Base-by-base conservation (phyloP, 345 rosid species). In the Leavenworthia alabamica region DNA sequence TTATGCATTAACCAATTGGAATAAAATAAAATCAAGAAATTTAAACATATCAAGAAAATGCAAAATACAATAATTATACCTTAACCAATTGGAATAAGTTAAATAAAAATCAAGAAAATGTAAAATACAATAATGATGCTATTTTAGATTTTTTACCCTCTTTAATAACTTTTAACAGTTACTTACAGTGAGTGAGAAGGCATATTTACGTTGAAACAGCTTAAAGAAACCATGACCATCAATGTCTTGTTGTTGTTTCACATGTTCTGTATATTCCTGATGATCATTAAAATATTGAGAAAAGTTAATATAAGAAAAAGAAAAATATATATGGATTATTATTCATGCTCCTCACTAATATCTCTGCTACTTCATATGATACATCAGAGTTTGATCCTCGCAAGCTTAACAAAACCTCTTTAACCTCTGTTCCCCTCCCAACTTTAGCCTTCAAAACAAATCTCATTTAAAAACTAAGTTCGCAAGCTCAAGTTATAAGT, bases 301-400 rank as follows among this genome's bases (percentile, higher is more conserved):
- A 22, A 16, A n/a, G n/a, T 28, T 7, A 13, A 35, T 37, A 26
- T 33, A 60, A 24, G 6, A 5, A 44, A 40, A 60, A 44, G 29
- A 60, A n/a, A 8, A 16, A 13, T 27, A n/a, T 28, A 24, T 43
- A 70, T 53, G 23, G 15, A 45, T 13, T 31, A 45, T 13, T 31
- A 39, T 46, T 36, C 8, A 36, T 29, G 13, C 24, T 48, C 3
- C 60, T 71, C 64, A 71, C 75, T 64, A 71, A 71, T 39, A 71
- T 71, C 60, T 71, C 70, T 32, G 55, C 13, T 48, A 60, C 55
- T 71, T 71, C 75, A 46, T 64, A 66, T 40, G 75, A 64, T 46
- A 64, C 28, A 48, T 71, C 75, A 29, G 55, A 36, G 8, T 35
- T 50, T n/a, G 7, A 32, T 41, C 75, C 75, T 29, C 75, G 19